A percentile compares a stretch with the other conserved stretches of the same genome.
Evolutionary conservation across 495 filamentous ascomycete species (phyloP).

Genomic region (Penicillium bovifimosum): DNA sequence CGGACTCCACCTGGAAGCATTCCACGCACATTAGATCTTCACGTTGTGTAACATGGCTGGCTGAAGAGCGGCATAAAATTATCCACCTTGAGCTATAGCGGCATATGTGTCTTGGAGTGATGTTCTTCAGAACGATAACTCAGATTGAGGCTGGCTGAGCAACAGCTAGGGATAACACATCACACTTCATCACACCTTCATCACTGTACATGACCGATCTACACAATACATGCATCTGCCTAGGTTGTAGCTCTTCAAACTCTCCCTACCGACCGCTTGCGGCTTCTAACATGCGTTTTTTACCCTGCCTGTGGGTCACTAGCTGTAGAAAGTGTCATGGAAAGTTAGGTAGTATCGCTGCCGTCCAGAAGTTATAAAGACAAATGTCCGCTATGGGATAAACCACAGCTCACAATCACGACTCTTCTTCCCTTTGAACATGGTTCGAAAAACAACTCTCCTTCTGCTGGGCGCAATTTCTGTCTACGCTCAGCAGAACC

Average conservation of each 20-base stretch:
- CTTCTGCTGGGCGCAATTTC: background rate
- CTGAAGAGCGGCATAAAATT: background rate
- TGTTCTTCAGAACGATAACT: background rate
- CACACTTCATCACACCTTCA: background rate
- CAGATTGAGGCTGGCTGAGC: background rate
- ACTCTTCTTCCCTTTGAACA: background rate
- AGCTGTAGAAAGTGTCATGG: background rate
- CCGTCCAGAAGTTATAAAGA: background rate
- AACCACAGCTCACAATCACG: background rate
- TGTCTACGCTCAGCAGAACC: background rate
- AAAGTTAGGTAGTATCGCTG: background rate
- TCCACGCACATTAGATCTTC: background rate
- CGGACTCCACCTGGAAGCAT: background rate
- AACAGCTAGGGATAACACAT: background rate
- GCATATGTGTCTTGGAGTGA: background rate
- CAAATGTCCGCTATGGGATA: background rate
- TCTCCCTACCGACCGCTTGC: background rate
- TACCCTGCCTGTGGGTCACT: background rate
- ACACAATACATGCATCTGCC: background rate
- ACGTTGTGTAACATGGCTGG: background rate
- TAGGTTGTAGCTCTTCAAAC: background rate
- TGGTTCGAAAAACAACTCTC: background rate
- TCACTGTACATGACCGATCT: background rate
- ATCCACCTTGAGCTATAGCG: background rate
- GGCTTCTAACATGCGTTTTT: background rate